Percentiles rank a stretch among this genome's conserved stretches.
phyloP scores from a whole-genome alignment of 2,329 filamentous ascomycete genomes.

The Colletotrichum sp. region DNA sequence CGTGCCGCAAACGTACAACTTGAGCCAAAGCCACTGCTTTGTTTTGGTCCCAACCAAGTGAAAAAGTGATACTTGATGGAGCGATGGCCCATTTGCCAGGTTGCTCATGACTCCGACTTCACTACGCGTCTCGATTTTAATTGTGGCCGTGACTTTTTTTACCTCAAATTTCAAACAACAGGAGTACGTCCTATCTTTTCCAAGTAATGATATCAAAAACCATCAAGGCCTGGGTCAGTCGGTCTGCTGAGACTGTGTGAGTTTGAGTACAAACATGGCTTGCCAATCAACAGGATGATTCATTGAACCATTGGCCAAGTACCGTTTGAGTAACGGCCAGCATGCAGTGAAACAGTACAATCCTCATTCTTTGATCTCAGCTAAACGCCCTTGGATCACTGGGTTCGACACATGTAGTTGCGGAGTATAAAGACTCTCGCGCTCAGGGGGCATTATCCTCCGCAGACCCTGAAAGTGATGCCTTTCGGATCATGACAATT shows the following conservation, averaged over 20 bases:
- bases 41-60: background rate
- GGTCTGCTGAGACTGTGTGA: background rate
- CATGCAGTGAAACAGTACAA: background rate
- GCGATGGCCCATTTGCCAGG: background rate
- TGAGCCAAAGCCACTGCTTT: background rate
- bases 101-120: background rate
- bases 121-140: background rate
- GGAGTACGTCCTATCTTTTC: background rate
- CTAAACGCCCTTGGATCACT: background rate
- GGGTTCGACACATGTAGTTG: background rate
- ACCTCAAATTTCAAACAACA: background rate
- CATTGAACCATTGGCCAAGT: background rate
- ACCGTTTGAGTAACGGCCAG: background rate
- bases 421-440: background rate
- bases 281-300: background rate
- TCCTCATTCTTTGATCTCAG: background rate
- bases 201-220: background rate
- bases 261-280: background rate
- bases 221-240: background rate
- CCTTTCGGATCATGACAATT: background rate
- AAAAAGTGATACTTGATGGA: too few species aligned
- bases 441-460: accelerated
- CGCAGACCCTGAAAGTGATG: background rate
- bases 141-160: background rate
- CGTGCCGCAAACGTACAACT: background rate